Evolutionary conservation across 495 filamentous ascomycete genomes (phyloP), one percentile per base, ranked within the genome.

Genomic region (Penicillium crystallinum): DNA sequence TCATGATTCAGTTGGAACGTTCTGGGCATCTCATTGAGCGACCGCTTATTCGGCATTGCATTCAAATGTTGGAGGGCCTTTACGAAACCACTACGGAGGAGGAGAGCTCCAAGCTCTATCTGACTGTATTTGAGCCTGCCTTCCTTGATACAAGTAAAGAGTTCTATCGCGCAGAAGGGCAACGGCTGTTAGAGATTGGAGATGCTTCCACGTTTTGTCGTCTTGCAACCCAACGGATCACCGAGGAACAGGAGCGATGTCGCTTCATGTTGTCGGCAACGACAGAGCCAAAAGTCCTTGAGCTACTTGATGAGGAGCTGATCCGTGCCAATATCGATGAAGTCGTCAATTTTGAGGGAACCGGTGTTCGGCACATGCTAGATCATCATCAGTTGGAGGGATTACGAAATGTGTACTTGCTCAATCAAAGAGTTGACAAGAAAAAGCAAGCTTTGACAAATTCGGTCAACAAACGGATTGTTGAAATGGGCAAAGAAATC

Each of bases 1-100:
- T 96, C 56, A 88, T 96, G 75, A 86, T 99, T 49, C 85, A 88
- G 41, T 87, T 96, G 80, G 93, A 97, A 61, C 77, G 95, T 23
- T 86, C 89, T 35, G 95, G 91, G 11, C 90, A 97, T 55, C 82
- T 90, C 9, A 91, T 97, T 53, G 86, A 97, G 64, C 86, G 86
- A 56, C 78, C 81, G 22, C 75, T 96, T 7, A 81, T 97, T 37
- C 86, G 89, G 55, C 84, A 88, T 23, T 90, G 88, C 65, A 78
- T 90, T 1, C 84, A 89, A 55, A 97, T 97, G 91, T 75, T 99
- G 3, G 93, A 97, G 64, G 82, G 82, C 27, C 79, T 99, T 0
- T 95, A 95, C 63, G 89, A 95, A 63, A 87, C 83, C 0, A 77
- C 87, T 30, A 76, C 80, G 1, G 90, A 95, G 58, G 80, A 83